A percentile compares a stretch with the other conserved stretches of the same genome.
These are phyloP conservation scores for Phylloboletellus chloephorus DNA, from an alignment of 1,284 basidiomycete genomes.

Conservation along the genomic window DNA sequence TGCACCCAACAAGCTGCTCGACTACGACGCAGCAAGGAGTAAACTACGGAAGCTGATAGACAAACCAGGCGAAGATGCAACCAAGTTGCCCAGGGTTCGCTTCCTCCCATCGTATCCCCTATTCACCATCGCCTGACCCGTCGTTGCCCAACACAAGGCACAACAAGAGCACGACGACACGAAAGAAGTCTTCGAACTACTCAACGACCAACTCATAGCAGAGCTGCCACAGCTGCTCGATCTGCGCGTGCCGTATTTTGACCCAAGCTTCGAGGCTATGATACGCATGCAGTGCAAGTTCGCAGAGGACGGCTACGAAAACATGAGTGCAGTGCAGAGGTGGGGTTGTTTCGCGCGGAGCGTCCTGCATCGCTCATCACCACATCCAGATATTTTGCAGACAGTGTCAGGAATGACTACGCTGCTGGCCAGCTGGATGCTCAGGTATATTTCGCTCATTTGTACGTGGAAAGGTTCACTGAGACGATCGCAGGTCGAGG, in stretches of 20 bases:
- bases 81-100: slow-evolving; percentile 78
- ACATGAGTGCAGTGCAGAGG: slow-evolving; percentile 93
- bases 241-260: slow-evolving; percentile 94
- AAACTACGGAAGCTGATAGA: slow-evolving; percentile 86
- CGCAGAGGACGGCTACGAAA: slow-evolving; percentile 97
- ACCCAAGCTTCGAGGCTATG: slow-evolving; percentile 99
- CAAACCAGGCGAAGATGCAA: slow-evolving; percentile 92
- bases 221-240: slow-evolving; percentile 94
- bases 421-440: slow-evolving; percentile 94
- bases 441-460: slow-evolving; percentile 52
- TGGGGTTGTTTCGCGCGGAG: slow-evolving; percentile 29
- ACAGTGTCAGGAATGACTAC: slow-evolving; percentile 92
- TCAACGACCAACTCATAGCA: slow-evolving; percentile 87
- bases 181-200: slow-evolving; percentile 87
- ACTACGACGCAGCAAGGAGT: slow-evolving; percentile 91
- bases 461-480: not conserved
- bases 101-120: not conserved
- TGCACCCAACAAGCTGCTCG: slow-evolving; percentile 90
- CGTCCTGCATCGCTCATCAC: slow-evolving; percentile 1
- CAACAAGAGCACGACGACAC: slow-evolving; percentile 95
- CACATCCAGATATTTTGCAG: slow-evolving; percentile 72
- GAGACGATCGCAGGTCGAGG: slow-evolving; percentile 60
- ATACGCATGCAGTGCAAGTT: slow-evolving; percentile 96
- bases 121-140: not conserved
- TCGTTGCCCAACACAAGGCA: slow-evolving; percentile 46